These are phyloP conservation scores for Fusarium nelsonii DNA, from an alignment of 2,329 filamentous ascomycete genomes.

Conservation along the genomic window DNA sequence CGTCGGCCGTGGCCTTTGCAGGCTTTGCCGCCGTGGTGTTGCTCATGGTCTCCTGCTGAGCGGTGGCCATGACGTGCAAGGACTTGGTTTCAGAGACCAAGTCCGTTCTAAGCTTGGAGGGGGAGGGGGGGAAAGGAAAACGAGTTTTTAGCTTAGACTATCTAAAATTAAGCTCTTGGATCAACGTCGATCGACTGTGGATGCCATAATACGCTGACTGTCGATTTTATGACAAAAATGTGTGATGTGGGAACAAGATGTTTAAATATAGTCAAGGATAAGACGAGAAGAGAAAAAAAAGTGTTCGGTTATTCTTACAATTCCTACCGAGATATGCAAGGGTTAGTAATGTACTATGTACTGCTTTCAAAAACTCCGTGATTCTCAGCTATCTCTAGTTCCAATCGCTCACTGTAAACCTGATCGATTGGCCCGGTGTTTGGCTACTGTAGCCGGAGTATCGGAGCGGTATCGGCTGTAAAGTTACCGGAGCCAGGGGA, in stretches of 20 bases:
- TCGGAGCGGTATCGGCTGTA: slow-evolving; percentile 32
- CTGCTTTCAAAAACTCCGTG: slow-evolving; percentile 14
- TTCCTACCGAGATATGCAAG: slow-evolving; percentile 26
- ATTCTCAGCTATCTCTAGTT: slow-evolving; percentile 31
- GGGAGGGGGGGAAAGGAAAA: neutral
- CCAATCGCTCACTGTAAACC: slow-evolving; percentile 9
- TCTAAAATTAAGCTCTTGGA: slow-evolving; percentile 33
- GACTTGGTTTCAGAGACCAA: slow-evolving; percentile 6
- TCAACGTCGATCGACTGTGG: slow-evolving; percentile 10
- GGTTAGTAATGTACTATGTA: slow-evolving; percentile 15
- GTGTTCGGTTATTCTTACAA: slow-evolving; percentile 7
- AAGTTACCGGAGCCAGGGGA: slow-evolving; percentile 27
- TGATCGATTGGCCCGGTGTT: slow-evolving; percentile 27
- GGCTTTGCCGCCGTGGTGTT: slow-evolving; percentile 22
- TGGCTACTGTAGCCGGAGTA: slow-evolving; percentile 28
- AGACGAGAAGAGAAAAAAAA: slow-evolving; percentile 5
- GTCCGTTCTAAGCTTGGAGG: slow-evolving; percentile 9
- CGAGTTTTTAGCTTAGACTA: slow-evolving; percentile 32
- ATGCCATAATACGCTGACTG: slow-evolving; percentile 13
- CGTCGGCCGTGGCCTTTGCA: slow-evolving; percentile 48
- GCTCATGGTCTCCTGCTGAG: slow-evolving; percentile 30
- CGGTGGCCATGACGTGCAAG: slow-evolving; percentile 39
- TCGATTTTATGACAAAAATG: slow-evolving; percentile 7
- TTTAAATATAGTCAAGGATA: neutral
- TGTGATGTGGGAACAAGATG: slow-evolving; percentile 14